Evolutionary conservation across 441 rosid genomes (phyloP).

Genomic region (Populus hybrid): DNA sequence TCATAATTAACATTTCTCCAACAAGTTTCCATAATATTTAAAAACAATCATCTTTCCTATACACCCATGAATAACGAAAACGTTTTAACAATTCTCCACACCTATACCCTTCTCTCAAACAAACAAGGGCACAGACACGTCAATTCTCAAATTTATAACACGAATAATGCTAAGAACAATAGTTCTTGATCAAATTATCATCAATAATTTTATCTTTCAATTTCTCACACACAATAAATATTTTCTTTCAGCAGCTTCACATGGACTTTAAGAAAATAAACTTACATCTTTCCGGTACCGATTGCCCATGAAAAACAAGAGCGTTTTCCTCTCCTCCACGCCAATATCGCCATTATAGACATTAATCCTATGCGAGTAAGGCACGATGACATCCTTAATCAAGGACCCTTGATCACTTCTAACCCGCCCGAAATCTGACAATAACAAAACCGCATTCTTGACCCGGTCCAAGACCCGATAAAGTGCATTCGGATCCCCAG

Average conservation of each 20-base stretch:
- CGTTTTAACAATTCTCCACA: background rate
- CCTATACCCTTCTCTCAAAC: background rate
- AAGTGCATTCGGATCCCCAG: slow-evolving; percentile 92
- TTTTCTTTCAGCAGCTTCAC: background rate
- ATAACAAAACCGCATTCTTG: slow-evolving; percentile 59
- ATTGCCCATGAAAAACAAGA: slow-evolving; percentile 97
- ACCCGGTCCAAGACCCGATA: slow-evolving; percentile 58
- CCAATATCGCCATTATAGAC: slow-evolving; percentile 63
- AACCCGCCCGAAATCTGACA: slow-evolving; percentile 81
- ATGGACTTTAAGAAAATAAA: background rate
- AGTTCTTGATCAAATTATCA: background rate
- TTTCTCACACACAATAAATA: background rate
- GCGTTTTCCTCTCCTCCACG: slow-evolving; percentile 52
- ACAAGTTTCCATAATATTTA: background rate
- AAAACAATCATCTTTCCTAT: background rate
- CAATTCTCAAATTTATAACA: background rate
- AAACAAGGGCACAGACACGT: background rate
- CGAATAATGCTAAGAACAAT: background rate
- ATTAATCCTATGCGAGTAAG: slow-evolving; percentile 81
- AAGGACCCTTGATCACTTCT: slow-evolving; percentile 82
- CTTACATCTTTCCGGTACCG: slow-evolving; percentile 88
- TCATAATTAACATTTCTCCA: background rate
- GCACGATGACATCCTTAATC: slow-evolving; percentile 82
- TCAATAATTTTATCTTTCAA: background rate
- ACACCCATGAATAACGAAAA: background rate